Percentiles rank a stretch among this genome's conserved stretches.
Conservation (phyloP, 306 rosid genomes). For the Leucaena leucocephala region DNA sequence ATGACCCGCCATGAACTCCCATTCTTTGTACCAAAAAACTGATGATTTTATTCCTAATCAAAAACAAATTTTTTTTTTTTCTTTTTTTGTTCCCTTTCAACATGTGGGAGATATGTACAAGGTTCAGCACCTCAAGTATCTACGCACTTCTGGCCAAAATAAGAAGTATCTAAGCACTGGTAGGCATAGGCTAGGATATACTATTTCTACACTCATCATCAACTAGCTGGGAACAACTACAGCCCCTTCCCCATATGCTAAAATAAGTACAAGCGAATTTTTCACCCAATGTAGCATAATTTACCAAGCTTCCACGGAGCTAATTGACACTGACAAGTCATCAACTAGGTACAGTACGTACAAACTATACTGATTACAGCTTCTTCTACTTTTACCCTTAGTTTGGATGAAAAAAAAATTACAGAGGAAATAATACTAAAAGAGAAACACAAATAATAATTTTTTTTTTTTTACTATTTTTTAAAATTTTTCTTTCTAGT, state of each 20-base stretch:
- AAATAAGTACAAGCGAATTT: constrained; percentile 1
- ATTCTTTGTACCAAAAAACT: not conserved
- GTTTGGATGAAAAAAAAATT: too few relatives aligned
- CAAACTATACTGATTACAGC: not conserved
- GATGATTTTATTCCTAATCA: not conserved
- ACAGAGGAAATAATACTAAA: too few relatives aligned
- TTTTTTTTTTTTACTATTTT: too few relatives aligned
- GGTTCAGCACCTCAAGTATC: not conserved
- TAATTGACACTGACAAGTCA: not conserved
- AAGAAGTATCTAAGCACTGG: not conserved
- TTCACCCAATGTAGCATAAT: constrained; percentile 17
- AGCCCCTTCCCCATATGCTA: not conserved
- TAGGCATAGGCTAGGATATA: not conserved
- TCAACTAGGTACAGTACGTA: not conserved
- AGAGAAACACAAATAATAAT: too few relatives aligned
- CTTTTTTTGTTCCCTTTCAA: not conserved
- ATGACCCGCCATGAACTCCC: too few relatives aligned
- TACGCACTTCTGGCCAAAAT: not conserved
- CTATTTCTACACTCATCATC: not conserved
- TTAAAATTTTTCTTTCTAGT: too few relatives aligned
- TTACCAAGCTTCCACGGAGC: not conserved
- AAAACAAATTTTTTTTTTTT: not conserved
- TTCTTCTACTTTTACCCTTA: not conserved
- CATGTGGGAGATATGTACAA: not conserved
- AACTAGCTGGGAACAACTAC: not conserved